Evolutionary conservation across 257 asterid genomes (phyloP).

Genomic region (Solanum pinnatisectum): DNA sequence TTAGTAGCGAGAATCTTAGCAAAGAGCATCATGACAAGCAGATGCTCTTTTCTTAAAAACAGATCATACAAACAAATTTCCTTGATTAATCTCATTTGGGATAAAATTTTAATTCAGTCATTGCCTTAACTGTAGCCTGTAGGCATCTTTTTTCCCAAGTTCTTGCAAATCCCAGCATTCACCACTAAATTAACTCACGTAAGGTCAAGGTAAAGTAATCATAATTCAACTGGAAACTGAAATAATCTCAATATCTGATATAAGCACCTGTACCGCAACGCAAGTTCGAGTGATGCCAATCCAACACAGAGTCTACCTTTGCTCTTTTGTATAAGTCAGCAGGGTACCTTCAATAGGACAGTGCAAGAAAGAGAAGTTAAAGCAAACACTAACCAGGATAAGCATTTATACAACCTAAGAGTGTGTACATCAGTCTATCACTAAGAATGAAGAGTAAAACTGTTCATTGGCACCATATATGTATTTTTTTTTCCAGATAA

Average conservation of each 20-base stretch:
- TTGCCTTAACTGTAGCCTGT: neutral
- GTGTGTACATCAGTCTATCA: neutral
- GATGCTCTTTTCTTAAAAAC: neutral
- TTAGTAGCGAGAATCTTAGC: neutral
- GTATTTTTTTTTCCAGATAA: neutral
- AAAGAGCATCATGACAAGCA: neutral
- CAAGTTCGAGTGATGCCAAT: slow-evolving; percentile 88
- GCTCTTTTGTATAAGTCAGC: slow-evolving; percentile 70
- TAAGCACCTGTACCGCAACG: slow-evolving; percentile 75
- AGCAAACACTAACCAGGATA: neutral
- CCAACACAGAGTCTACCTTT: slow-evolving; percentile 70
- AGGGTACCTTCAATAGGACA: slow-evolving; percentile 58
- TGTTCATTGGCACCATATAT: neutral
- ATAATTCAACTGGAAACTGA: neutral
- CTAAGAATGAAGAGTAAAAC: neutral
- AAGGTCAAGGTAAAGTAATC: neutral
- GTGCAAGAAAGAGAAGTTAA: neutral
- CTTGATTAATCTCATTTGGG: neutral
- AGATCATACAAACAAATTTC: neutral
- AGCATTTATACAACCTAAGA: neutral
- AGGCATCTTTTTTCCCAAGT: neutral
- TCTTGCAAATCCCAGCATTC: neutral
- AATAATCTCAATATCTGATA: neutral
- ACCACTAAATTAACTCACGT: neutral
- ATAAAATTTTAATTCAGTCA: neutral